phyloP scores from a whole-genome alignment of 2,329 filamentous ascomycete species.

The Colletotrichum cordylinicola region DNA sequence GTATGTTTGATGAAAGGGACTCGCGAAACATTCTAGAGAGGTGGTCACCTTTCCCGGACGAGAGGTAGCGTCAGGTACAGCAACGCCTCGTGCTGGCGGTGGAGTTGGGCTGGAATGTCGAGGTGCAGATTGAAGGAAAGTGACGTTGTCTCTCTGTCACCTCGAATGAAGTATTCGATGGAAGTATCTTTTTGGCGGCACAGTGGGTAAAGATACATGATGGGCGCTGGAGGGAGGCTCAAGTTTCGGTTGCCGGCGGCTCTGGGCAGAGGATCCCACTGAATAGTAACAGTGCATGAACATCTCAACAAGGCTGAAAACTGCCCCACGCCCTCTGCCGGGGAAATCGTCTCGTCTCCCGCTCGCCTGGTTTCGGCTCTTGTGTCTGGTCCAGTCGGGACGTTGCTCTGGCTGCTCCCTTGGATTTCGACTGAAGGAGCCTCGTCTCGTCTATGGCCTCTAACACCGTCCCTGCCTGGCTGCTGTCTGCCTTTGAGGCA shows the following conservation, averaged over 20 bases:
- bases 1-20: neutral
- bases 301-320: neutral
- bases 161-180: neutral
- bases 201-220: neutral
- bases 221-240: neutral
- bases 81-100: neutral
- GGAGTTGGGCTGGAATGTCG: neutral
- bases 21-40: neutral
- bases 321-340: neutral
- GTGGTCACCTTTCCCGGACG: neutral
- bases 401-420: neutral
- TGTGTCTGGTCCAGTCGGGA: neutral
- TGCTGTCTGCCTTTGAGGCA: neutral
- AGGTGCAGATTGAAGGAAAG: neutral
- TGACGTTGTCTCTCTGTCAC: neutral
- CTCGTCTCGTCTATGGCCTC: neutral
- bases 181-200: neutral
- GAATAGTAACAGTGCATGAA: slow-evolving; percentile 2
- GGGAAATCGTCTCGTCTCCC: slow-evolving; percentile 16
- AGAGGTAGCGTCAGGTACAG: slow-evolving; percentile 17
- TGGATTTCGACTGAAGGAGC: neutral
- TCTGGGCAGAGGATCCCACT: neutral
- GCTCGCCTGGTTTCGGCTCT: neutral
- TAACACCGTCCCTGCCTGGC: neutral
- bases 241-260: neutral